Base-by-base conservation (phyloP, 106 monocot species). In the Agapanthus africanus region DNA sequence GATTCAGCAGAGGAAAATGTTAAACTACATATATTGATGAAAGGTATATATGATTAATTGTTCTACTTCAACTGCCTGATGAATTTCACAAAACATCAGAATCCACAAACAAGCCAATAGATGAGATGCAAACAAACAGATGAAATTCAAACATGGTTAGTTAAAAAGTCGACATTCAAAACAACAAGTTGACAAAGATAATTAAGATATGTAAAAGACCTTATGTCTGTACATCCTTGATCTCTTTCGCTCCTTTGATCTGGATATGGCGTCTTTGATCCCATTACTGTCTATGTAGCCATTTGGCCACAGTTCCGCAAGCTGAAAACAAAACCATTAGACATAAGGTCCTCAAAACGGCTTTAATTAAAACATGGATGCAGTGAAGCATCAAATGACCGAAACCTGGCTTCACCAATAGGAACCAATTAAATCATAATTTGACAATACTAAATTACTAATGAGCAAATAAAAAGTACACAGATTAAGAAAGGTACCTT, bases 251-350 rank as follows among this genome's bases (percentile, higher is more conserved):
- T 89, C 86, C 77, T 89, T 97, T 4, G 95, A 84, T 79, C 88
- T 86, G 68, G 68, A 73, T 68, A 97, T 79, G 33, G 89, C 95
- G 65, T 89, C 79, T 89, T 97, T 6, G 84, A 84, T 92, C 42
- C 86, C 86, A 42, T 84, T 54, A 68, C 83, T 89, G 72, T 97
- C 95, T 91, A 97, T 91, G 75, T 79, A 97, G 68, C 95, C 95
- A 89, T 60, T 69, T 37, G 91, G 95, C 95, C 91, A 97, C 61
- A 97, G 72, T 67, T 97, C 91, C 2, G 91, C 91, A 38, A 97
- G 77, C 95, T 97, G 88, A 65, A 54, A 64, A 11, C 30, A 66
- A 21, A 34, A 35, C n/a, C n/a, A n/a, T n/a, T n/a, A n/a, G n/a
- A n/a, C n/a, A n/a, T n/a, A n/a, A n/a, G n/a, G n/a, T n/a, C n/a